Evolutionary conservation across 805 yeast genomes (phyloP), one percentile per base, ranked within the genome.

Genomic region (Yamadazyma paraphyllophila): DNA sequence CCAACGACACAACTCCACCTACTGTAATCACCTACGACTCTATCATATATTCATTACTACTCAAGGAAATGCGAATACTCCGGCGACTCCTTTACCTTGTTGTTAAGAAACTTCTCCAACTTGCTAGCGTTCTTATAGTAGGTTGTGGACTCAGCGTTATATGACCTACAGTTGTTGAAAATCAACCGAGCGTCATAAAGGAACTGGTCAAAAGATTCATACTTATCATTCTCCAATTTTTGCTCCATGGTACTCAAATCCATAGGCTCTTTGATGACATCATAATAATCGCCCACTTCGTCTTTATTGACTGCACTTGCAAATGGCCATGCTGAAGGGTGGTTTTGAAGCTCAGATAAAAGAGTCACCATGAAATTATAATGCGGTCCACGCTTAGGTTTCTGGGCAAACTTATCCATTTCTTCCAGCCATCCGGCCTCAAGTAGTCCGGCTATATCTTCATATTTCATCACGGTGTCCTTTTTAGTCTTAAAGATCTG

Each of bases 391-490:
- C 97, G 74, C 62, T 90, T 89, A 2, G 99, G 98, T 59, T 89
- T 80, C 58, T 95, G 92, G 0, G 98, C 98, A 48, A 94, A 70
- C 55, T 89, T 92, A 63, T 94, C 99, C 96, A 94, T 91, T 63
- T 92, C 99, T 31, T 92, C 94, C 27, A 96, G 88, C 99, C 99
- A 94, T 0, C 99, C 99, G 3, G 95, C 87, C 62, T 91, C 98
- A 53, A 79, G 76, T 41, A 94, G 73, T 0, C 99, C 99, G 0
- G 99, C 98, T 15, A 94, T 89, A 36, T 69, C 74, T 12, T 73
- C 71, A 5, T 98, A 96, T 57, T 89, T 90, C n/a, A 88, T 61
- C 13, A 43, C 45, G 7, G 54, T 40, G 77, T 79, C 59, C 68
- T 74, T 45, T 68, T 73, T 53, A 29, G 60, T 65, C 50, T 77